Conservation (phyloP, 106 monocot genomes). For the Acanthochlamys bracteata region DNA sequence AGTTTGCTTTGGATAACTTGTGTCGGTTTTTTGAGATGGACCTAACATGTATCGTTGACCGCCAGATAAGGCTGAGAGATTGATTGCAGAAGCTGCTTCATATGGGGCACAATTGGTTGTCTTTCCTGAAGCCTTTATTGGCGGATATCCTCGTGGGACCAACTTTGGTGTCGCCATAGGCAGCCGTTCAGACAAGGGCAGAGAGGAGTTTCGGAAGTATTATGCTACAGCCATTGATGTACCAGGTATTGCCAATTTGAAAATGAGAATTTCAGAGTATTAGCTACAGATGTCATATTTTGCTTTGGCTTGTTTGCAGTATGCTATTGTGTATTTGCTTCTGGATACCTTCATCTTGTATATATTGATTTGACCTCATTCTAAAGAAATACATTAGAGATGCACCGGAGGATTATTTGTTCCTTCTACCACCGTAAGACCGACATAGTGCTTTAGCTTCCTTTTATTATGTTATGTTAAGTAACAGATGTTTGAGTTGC, state of each 20-base stretch:
- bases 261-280: not conserved
- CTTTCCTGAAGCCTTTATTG: constrained; percentile 96
- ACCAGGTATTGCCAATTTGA: constrained; percentile 38
- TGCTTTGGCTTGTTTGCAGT: too few relatives aligned
- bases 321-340: too few relatives aligned
- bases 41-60: not conserved
- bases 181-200: constrained; percentile 73
- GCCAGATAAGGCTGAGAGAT: constrained; percentile 83
- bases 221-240: constrained; percentile 90
- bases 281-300: too few relatives aligned
- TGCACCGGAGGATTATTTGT: too few relatives aligned
- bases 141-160: constrained; percentile 89
- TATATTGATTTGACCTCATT: too few relatives aligned
- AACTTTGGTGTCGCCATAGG: constrained; percentile 80
- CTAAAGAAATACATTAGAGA: too few relatives aligned
- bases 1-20: not conserved
- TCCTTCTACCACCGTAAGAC: too few relatives aligned
- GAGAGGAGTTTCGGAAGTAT: constrained; percentile 81
- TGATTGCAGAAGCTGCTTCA: constrained; percentile 70
- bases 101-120: constrained; percentile 83
- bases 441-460: too few relatives aligned
- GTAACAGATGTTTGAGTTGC: too few relatives aligned
- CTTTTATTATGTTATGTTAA: too few relatives aligned
- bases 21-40: not conserved
- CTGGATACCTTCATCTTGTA: too few relatives aligned